These are phyloP conservation scores for Platanthera zijinensis DNA, from an alignment of 106 monocot genomes.

Conservation along the genomic window DNA sequence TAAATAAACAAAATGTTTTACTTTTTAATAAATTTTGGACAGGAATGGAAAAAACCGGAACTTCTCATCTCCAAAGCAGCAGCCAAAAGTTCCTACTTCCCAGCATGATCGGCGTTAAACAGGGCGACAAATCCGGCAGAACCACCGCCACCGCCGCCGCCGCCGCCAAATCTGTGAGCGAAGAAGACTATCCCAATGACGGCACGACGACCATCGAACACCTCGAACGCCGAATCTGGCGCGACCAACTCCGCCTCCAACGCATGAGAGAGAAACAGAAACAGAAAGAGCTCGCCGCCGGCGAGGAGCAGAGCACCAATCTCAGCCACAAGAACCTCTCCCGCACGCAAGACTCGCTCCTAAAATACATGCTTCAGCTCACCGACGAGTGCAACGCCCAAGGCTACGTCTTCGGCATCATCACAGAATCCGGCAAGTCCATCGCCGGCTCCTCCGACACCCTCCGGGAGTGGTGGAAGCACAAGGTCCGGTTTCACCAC, in stretches of 20 bases:
- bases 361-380: slow-evolving; percentile 5
- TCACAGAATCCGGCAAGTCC: slow-evolving; percentile 1
- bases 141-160: not conserved
- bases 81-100: not conserved
- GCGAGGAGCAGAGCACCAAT: not conserved
- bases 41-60: not conserved
- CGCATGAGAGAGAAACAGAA: not conserved
- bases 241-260: not conserved
- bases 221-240: slow-evolving; percentile 8
- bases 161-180: not conserved
- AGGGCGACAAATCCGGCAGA: not conserved
- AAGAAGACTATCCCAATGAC: not conserved
- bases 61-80: not conserved
- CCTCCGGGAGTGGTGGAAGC: slow-evolving; percentile 13
- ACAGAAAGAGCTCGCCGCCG: not conserved
- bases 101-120: not conserved
- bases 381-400: slow-evolving; percentile 9
- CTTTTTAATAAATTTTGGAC: not conserved
- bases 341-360: not conserved
- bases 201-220: slow-evolving; percentile 6
- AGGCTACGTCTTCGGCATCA: slow-evolving; percentile 16
- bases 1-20: no score
- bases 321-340: not conserved
- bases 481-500: slow-evolving; percentile 6
- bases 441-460: slow-evolving; percentile 8